These are phyloP conservation scores for Phytophthora quininea DNA, from an alignment of 352 stramenopile genomes.

Conservation along the genomic window DNA sequence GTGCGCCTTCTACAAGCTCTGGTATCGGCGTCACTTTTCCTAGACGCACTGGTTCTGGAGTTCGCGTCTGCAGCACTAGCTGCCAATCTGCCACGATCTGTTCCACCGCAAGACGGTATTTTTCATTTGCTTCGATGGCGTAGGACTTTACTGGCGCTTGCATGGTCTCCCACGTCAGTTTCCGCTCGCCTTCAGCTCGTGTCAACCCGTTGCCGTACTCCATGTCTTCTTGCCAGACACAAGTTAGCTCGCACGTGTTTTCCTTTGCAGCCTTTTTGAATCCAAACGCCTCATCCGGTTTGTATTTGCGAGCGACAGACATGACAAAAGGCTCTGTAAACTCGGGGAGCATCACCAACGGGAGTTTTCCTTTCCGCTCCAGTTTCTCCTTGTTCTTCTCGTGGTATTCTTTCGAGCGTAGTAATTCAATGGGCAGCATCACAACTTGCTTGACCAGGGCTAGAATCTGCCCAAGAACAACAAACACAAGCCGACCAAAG, in stretches of 20 bases:
- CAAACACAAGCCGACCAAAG: slow-evolving; percentile 32
- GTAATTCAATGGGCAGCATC: slow-evolving; percentile 21
- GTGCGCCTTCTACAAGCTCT: slow-evolving; percentile 4
- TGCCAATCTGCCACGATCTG: slow-evolving; percentile 29
- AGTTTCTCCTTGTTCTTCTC: slow-evolving; percentile 15
- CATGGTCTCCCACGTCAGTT: slow-evolving; percentile 74
- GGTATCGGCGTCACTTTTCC: slow-evolving; percentile 19
- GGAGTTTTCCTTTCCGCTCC: slow-evolving; percentile 19
- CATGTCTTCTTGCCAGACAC: slow-evolving; percentile 61
- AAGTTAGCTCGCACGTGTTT: slow-evolving; percentile 51
- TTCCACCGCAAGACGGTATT: slow-evolving; percentile 46
- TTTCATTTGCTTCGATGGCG: slow-evolving; percentile 63
- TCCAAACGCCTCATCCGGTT: slow-evolving; percentile 37
- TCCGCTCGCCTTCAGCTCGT: slow-evolving; percentile 35
- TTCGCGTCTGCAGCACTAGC: slow-evolving; percentile 14
- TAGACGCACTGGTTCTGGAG: slow-evolving; percentile 10
- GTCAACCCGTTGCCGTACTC: slow-evolving; percentile 33
- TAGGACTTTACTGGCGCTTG: slow-evolving; percentile 65
- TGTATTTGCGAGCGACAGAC: slow-evolving; percentile 35
- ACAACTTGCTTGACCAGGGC: slow-evolving; percentile 20
- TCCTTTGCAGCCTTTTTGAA: slow-evolving; percentile 42
- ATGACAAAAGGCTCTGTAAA: slow-evolving; percentile 51
- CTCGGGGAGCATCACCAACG: slow-evolving; percentile 38
- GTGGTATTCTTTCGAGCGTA: slow-evolving; percentile 15
- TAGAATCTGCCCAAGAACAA: slow-evolving; percentile 31